Evolutionary conservation across 2,329 filamentous ascomycete species (phyloP), one percentile per base, ranked within the genome.

Genomic region (Tolypocladium endophyticum): DNA sequence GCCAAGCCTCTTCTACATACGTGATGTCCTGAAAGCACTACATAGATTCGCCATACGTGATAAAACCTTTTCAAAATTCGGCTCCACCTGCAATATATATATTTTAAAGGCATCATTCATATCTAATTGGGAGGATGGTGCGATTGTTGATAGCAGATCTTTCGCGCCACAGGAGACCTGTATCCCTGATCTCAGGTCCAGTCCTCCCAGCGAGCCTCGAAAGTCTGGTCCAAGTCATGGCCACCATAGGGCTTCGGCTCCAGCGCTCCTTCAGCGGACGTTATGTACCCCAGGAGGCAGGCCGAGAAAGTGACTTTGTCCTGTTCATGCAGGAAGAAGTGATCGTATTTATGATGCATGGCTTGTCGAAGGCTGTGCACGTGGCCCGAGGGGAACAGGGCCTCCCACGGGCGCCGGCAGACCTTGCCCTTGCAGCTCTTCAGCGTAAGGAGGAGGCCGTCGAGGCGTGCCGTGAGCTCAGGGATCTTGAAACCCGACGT

Each of bases 371-470:
- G 70, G 30, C 69, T 82, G 35, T 68, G 67, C 0, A 87, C 84
- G 35, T 76, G 67, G 0, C 80, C 81, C 1, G 70, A 70, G 0
- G 83, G 83, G 63, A 86, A 83, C 2, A 87, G 70, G 2, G 76
- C 74, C 18, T 72, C 71, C 85, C 85, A 87, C 0, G 85, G 85
- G 30, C 78, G 70, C 4, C 77, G 71, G 64, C 85, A 87, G 0
- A 76, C 74, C 12, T 72, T 64, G 11, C 76, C 80, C 65, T 81
- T 80, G 70, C 85, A 87, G 4, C 81, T 81, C 71, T 87, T 87
- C 30, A 85, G 73, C 1, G 86, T 81, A 61, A 87, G 72, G 55
- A 86, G 74, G 1, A 87, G 73, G 3, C 82, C 73, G 62, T 87
- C 84, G 0, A 88, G 75, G 2, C 83, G 78, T 28, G 74, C 71